Evolutionary conservation across 208 protist genomes (phyloP).

Genomic region (Crithidia brevicula): DNA sequence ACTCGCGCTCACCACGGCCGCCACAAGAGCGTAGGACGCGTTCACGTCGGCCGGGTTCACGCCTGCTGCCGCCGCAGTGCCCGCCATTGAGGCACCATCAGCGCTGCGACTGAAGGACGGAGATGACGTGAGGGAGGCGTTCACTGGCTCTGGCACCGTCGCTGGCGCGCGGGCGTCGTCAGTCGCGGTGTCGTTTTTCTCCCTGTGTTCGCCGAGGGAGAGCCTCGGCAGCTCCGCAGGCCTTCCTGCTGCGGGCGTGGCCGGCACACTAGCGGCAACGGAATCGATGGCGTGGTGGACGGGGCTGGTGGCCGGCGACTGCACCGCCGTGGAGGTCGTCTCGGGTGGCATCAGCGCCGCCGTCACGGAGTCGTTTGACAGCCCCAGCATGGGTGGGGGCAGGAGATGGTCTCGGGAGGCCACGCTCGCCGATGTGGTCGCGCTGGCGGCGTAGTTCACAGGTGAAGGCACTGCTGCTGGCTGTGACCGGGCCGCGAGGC

Average conservation of each 20-base stretch:
- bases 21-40: background rate
- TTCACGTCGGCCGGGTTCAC: background rate
- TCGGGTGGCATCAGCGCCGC: conserved; percentile 11
- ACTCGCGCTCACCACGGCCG: conserved; percentile 9
- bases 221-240: background rate
- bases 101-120: background rate
- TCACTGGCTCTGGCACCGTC: background rate
- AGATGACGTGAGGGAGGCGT: background rate
- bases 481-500: background rate
- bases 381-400: background rate
- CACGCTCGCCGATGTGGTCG: background rate
- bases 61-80: background rate
- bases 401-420: conserved; percentile 13
- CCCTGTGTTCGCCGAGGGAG: background rate
- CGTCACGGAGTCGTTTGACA: conserved; percentile 13
- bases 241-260: background rate
- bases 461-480: background rate
- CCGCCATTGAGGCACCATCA: background rate
- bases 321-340: conserved; percentile 14
- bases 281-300: too few relatives aligned
- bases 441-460: background rate
- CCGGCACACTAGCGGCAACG: too few relatives aligned
- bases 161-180: too few relatives aligned
- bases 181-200: too few relatives aligned
- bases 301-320: conserved; percentile 12